These are phyloP conservation scores for Kuraishia floccosa DNA, from an alignment of 805 yeast species.

Conservation along the genomic window DNA sequence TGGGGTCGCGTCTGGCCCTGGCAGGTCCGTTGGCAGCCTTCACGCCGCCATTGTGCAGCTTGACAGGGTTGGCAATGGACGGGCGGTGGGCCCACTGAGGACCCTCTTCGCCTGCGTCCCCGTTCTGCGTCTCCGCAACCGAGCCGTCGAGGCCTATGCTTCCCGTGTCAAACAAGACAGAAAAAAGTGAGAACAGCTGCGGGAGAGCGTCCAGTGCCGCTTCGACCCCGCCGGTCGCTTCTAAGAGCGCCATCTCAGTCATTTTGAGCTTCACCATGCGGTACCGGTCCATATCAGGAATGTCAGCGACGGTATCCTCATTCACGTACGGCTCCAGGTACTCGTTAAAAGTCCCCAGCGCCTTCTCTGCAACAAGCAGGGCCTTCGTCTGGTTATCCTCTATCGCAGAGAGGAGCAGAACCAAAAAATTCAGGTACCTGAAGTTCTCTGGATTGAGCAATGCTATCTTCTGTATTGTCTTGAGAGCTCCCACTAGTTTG, in stretches of 20 bases:
- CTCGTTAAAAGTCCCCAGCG: background rate
- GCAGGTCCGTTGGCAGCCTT: slow-evolving; percentile 5
- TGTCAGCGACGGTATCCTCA: slow-evolving; percentile 35
- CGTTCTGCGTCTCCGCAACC: slow-evolving; percentile 11
- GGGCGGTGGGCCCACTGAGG: slow-evolving; percentile 27
- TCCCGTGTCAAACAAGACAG: slow-evolving; percentile 40
- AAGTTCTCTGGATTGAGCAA: slow-evolving; percentile 10
- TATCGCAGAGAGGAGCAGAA: slow-evolving; percentile 48
- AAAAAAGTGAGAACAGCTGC: slow-evolving; percentile 50
- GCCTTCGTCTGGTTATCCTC: slow-evolving; percentile 29
- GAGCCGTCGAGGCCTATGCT: too few species aligned
- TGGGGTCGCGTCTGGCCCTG: slow-evolving; percentile 7
- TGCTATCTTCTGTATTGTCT: background rate
- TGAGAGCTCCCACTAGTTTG: background rate
- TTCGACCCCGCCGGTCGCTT: slow-evolving; percentile 43
- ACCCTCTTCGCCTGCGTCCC: slow-evolving; percentile 1
- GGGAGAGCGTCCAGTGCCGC: slow-evolving; percentile 55
- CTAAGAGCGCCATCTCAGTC: slow-evolving; percentile 64
- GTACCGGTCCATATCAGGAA: slow-evolving; percentile 23
- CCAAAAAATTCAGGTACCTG: slow-evolving; percentile 57
- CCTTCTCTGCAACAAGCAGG: slow-evolving; percentile 24
- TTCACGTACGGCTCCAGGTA: slow-evolving; percentile 43
- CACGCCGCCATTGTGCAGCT: background rate
- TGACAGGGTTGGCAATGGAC: slow-evolving; percentile 23
- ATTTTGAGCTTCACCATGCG: slow-evolving; percentile 58